Percentiles rank a stretch among this genome's conserved stretches.
Conservation (phyloP, 371 early-diverging fungal genomes). For the Mortierella sp. region DNA sequence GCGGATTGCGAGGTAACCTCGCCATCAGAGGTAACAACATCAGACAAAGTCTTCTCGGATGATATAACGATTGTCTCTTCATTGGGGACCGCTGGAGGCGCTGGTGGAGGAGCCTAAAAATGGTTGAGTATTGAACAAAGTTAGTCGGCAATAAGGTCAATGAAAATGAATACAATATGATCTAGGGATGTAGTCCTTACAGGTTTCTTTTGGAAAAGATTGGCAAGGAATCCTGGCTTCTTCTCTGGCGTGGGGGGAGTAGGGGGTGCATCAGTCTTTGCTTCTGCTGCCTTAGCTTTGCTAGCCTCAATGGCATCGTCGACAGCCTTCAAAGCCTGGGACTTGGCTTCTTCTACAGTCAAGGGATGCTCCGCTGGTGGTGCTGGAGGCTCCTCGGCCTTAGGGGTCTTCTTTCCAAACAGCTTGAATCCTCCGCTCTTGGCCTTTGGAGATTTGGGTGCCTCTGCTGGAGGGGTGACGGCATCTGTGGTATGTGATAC, state of each 20-base stretch:
- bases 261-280: slow-evolving; percentile 33
- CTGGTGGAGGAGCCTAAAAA: slow-evolving; percentile 38
- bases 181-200: slow-evolving; percentile 12
- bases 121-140: neutral
- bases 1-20: slow-evolving; percentile 33
- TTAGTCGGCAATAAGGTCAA: neutral
- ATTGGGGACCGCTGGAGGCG: slow-evolving; percentile 26
- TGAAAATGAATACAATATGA: neutral
- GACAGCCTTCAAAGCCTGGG: slow-evolving; percentile 50
- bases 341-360: slow-evolving; percentile 54
- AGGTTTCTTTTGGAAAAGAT: slow-evolving; percentile 50
- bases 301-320: slow-evolving; percentile 56
- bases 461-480: slow-evolving; percentile 29
- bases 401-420: slow-evolving; percentile 54
- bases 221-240: slow-evolving; percentile 50
- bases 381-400: slow-evolving; percentile 41
- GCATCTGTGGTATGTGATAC: slow-evolving; percentile 54
- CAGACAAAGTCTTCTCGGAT: slow-evolving; percentile 47
- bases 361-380: slow-evolving; percentile 29
- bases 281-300: slow-evolving; percentile 50
- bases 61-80: slow-evolving; percentile 54
- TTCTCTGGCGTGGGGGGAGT: slow-evolving; percentile 48
- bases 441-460: slow-evolving; percentile 50
- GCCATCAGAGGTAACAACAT: slow-evolving; percentile 49
- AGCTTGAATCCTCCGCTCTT: slow-evolving; percentile 53